These are phyloP conservation scores for Trypanosoma rangeli DNA, from an alignment of 208 protist species.

Conservation along the genomic window DNA sequence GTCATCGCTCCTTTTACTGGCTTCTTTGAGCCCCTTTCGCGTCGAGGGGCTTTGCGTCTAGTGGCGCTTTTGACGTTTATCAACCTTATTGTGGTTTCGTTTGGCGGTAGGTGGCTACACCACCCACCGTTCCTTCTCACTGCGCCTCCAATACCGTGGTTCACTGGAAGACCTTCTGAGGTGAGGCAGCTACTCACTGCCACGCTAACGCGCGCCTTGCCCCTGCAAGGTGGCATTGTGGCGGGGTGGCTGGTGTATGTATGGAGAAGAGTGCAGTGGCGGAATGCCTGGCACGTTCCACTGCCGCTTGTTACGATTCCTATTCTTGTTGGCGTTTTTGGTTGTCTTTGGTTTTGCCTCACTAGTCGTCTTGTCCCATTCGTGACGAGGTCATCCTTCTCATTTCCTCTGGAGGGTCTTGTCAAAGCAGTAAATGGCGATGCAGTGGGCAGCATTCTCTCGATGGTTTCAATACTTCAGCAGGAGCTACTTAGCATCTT, in stretches of 20 bases:
- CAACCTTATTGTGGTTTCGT: slow-evolving; percentile 48
- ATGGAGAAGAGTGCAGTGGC: slow-evolving; percentile 54
- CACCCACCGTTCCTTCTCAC: slow-evolving; percentile 64
- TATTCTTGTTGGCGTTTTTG: slow-evolving; percentile 46
- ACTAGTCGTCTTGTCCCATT: slow-evolving; percentile 20
- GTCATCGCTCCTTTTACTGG: slow-evolving; percentile 56
- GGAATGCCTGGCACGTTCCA: slow-evolving; percentile 55
- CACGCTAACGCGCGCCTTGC: slow-evolving; percentile 31
- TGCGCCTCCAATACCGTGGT: slow-evolving; percentile 39
- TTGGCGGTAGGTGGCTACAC: slow-evolving; percentile 46
- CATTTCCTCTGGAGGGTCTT: slow-evolving; percentile 1
- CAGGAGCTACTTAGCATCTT: slow-evolving; percentile 1
- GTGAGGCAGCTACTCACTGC: not conserved
- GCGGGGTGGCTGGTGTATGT: slow-evolving; percentile 47
- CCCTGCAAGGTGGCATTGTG: slow-evolving; percentile 62
- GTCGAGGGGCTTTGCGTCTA: slow-evolving; percentile 29
- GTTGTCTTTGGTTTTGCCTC: slow-evolving; percentile 44
- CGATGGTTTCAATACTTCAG: not conserved
- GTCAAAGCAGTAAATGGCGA: not conserved
- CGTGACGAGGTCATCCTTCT: not conserved
- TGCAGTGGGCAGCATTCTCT: slow-evolving; percentile 15
- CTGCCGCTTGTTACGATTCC: slow-evolving; percentile 68
- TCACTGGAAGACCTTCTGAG: slow-evolving; percentile 24
- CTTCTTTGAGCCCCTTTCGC: slow-evolving; percentile 56
- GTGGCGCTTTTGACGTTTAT: slow-evolving; percentile 43